phyloP scores from a whole-genome alignment of 1,284 basidiomycete species.

The Agroathelia rolfsii region DNA sequence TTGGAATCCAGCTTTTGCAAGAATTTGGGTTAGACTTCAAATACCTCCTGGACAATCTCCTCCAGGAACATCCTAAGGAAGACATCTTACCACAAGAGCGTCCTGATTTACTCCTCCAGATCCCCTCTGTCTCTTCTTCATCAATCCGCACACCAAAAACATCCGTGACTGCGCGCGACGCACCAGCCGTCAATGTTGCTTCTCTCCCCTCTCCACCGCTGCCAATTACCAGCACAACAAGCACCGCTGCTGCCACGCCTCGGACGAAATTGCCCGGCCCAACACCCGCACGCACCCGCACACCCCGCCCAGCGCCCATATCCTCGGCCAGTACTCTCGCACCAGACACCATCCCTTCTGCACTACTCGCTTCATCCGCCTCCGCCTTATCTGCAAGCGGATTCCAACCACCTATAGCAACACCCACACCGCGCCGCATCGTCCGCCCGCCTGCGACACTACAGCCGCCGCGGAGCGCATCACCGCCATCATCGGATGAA shows the following conservation, averaged over 20 bases:
- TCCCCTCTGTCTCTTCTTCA: constrained; percentile 15
- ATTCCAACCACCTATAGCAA: constrained; percentile 10
- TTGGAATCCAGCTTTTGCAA: constrained; percentile 58
- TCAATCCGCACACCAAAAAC: constrained; percentile 18
- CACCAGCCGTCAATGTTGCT: constrained; percentile 16
- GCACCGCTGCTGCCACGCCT: constrained; percentile 15
- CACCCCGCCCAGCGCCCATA: constrained; percentile 16
- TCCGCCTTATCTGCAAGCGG: no score
- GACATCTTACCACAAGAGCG: constrained; percentile 14
- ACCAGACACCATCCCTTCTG: constrained; percentile 10
- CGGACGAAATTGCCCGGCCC: constrained; percentile 13
- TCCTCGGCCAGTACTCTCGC: constrained; percentile 7
- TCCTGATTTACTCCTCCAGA: constrained; percentile 26
- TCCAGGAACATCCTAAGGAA: constrained; percentile 42
- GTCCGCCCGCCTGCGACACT: constrained; percentile 2
- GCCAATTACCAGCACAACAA: constrained; percentile 17
- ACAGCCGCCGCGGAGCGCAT: constrained; percentile 12
- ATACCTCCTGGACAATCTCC: constrained; percentile 68
- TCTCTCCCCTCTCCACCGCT: constrained; percentile 20
- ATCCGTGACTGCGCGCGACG: constrained; percentile 14
- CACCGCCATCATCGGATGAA: constrained; percentile 4
- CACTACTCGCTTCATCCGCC: constrained; percentile 11
- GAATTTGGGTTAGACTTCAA: constrained; percentile 91
- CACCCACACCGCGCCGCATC: constrained; percentile 14
- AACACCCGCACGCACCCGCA: constrained; percentile 9